Evolutionary conservation across 805 yeast species (phyloP), one percentile per base, ranked within the genome.

Genomic region (Starmera pachycereana): DNA sequence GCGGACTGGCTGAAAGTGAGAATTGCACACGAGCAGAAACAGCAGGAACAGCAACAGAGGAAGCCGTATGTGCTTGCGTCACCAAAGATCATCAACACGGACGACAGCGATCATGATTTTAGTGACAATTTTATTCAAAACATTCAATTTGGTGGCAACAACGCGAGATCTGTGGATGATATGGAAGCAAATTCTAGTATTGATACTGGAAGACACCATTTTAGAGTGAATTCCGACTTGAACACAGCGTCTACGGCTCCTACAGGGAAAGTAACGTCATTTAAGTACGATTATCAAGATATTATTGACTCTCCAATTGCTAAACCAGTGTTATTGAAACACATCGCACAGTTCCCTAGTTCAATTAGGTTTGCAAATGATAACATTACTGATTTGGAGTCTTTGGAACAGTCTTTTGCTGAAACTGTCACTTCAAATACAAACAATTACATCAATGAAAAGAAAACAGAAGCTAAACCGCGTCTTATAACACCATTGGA

Each of bases 221-320:
- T 13, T 8, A 22, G 27, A 22, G 27, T 22, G 27, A 22, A 22
- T 22, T 22, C 27, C 5, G 27, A 22, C 6, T 22, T 22, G 9
- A 22, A 22, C 6, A 34, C 29, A 7, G 45, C 45, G 2, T 46
- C 48, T 1, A 45, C 52, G 1, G 34, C 44, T 11, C 28, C 42
- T 30, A 47, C 55, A 1, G 44, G 42, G 6, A 52, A 52, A 30
- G 44, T 40, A 8, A 46, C 54, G 1, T 48, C 54, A 8, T 51
- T 43, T 35, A 48, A 42, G 19, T 18, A 44, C 1, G 35, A 40
- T 10, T 46, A 12, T 9, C 8, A 28, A 4, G 14, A 29, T 22
- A 22, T 36, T 25, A 29, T 40, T 36, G 57, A 54, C 22, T 50
- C 57, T 0, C 58, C 57, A 7, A 43, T 54, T 47, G 47, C 51